Conservation (phyloP, 1,284 basidiomycete genomes). For the Apiotrichum sp. region DNA sequence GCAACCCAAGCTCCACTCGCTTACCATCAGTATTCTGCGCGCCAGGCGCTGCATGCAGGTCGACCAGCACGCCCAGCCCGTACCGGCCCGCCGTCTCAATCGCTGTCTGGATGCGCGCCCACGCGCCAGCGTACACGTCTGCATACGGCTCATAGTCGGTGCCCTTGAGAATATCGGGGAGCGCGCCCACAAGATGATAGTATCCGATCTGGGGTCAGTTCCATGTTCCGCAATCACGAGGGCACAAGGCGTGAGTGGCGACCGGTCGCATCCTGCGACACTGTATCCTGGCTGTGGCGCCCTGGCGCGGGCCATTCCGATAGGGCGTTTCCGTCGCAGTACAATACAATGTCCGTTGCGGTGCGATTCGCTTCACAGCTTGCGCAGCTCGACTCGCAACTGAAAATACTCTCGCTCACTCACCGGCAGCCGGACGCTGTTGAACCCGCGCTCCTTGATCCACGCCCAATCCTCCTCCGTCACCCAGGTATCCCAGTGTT, state of each 20-base stretch:
- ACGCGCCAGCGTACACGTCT: conserved; percentile 64
- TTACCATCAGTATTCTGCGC: conserved; percentile 49
- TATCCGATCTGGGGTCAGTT: conserved; percentile 57
- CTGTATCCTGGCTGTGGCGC: too few relatives aligned
- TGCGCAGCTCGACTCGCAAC: too few relatives aligned
- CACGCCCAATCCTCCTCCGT: conserved; percentile 64
- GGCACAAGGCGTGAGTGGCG: too few relatives aligned
- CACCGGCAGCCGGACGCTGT: conserved; percentile 76
- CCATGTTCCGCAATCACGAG: too few relatives aligned
- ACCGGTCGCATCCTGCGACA: too few relatives aligned
- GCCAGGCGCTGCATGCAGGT: conserved; percentile 50
- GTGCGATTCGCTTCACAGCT: too few relatives aligned
- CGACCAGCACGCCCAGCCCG: conserved; percentile 71
- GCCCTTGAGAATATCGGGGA: conserved; percentile 58
- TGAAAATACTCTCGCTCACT: conserved; percentile 24
- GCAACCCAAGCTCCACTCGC: conserved; percentile 9
- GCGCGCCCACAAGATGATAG: conserved; percentile 63
- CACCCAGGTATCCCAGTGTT: conserved; percentile 78
- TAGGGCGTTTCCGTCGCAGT: too few relatives aligned
- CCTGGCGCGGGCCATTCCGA: too few relatives aligned
- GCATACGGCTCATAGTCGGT: conserved; percentile 65
- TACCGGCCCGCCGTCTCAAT: conserved; percentile 58
- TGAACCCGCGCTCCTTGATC: conserved; percentile 68
- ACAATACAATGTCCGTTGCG: too few relatives aligned
- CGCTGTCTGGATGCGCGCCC: conserved; percentile 62